A percentile compares a stretch with the other conserved stretches of the same genome.
Conservation (phyloP, 2,329 filamentous ascomycete genomes). For the Tolypocladium inflatum region DNA sequence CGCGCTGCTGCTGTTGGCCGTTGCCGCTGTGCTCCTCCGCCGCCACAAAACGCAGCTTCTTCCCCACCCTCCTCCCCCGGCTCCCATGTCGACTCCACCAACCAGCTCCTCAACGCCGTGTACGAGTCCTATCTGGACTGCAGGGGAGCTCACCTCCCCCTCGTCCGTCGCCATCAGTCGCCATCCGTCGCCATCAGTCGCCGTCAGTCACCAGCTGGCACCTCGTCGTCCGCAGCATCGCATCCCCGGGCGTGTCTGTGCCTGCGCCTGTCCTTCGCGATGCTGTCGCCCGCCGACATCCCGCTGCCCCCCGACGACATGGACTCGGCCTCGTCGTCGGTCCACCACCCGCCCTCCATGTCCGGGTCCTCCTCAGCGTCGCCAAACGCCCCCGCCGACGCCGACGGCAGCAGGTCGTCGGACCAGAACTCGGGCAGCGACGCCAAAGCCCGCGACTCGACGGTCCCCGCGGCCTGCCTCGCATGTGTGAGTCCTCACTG, state of each 20-base stretch:
- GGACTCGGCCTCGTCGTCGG: neutral
- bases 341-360: neutral
- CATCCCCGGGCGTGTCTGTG: neutral
- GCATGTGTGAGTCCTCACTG: slow-evolving; percentile 36
- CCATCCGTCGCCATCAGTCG: neutral
- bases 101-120: neutral
- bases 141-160: neutral
- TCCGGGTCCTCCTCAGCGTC: neutral
- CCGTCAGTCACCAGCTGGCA: neutral
- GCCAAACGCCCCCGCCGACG: neutral
- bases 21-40: neutral
- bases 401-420: neutral
- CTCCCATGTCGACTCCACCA: neutral
- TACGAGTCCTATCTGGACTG: neutral
- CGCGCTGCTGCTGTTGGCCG: neutral
- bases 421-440: slow-evolving; percentile 2
- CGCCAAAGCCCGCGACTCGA: slow-evolving; percentile 16
- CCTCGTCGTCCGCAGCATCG: neutral
- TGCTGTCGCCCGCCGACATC: slow-evolving; percentile 3
- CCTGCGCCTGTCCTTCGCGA: neutral
- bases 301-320: slow-evolving; percentile 2
- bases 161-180: neutral
- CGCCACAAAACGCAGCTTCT: slow-evolving; percentile 1
- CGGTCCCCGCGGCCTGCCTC: slow-evolving; percentile 43
- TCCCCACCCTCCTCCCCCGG: neutral